A percentile compares a stretch with the other conserved stretches of the same genome.
phyloP scores from a whole-genome alignment of 2,329 filamentous ascomycete genomes.

The Penicillium polonicum region DNA sequence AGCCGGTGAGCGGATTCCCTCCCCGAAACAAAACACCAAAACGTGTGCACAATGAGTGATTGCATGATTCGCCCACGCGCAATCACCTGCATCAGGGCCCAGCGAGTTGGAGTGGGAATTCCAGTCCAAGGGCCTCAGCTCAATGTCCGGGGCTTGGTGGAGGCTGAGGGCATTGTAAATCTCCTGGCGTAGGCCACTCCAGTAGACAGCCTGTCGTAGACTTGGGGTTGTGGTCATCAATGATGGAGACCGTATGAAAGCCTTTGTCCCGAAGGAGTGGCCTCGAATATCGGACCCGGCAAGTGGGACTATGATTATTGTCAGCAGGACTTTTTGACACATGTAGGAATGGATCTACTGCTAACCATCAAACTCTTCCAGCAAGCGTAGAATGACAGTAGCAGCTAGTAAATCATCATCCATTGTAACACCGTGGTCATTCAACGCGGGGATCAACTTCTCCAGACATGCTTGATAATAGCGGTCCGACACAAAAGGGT shows the following conservation, averaged over 20 bases:
- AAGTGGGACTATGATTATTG: constrained; percentile 19
- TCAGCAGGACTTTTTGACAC: constrained; percentile 3
- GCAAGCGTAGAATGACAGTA: constrained; percentile 41
- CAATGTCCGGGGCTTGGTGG: constrained; percentile 29
- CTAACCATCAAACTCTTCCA: constrained; percentile 45
- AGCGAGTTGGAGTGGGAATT: constrained; percentile 30
- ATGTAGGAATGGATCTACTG: neutral
- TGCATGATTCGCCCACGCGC: constrained; percentile 44
- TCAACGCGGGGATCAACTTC: constrained; percentile 42
- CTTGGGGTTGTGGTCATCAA: constrained; percentile 27
- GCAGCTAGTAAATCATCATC: constrained; percentile 44
- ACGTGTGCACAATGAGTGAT: constrained; percentile 33
- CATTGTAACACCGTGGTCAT: constrained; percentile 40
- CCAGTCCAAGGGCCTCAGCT: constrained; percentile 30
- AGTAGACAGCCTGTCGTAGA: constrained; percentile 27
- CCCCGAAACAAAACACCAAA: constrained; percentile 27
- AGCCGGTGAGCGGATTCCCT: constrained; percentile 10
- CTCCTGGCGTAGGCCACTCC: constrained; percentile 32
- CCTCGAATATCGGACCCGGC: constrained; percentile 25
- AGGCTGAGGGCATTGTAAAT: constrained; percentile 35
- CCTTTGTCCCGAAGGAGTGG: constrained; percentile 25
- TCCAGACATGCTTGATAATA: constrained; percentile 45
- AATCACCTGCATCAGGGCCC: constrained; percentile 41
- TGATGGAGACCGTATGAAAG: constrained; percentile 26
- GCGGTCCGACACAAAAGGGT: constrained; percentile 43